Evolutionary conservation across 257 asterid genomes (phyloP).

Genomic region (Leonotis leonurus): DNA sequence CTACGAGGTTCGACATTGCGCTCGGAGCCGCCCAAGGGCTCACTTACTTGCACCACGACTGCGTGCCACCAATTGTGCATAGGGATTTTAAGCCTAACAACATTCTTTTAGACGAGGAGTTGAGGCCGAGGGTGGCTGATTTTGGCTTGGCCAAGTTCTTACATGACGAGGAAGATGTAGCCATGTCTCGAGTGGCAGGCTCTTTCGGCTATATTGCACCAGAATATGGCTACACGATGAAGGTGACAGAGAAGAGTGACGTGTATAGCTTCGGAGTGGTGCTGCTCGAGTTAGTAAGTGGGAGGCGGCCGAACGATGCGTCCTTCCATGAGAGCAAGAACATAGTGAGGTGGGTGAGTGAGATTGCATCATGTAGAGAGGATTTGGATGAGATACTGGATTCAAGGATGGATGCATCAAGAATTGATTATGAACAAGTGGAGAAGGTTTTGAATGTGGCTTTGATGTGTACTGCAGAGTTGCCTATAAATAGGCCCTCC

Average conservation of each 20-base stretch:
- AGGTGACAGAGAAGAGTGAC: slow-evolving; percentile 73
- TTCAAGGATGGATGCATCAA: slow-evolving; percentile 36
- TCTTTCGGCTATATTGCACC: slow-evolving; percentile 24
- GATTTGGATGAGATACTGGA: slow-evolving; percentile 37
- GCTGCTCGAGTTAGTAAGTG: slow-evolving; percentile 52
- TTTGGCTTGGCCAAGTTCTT: slow-evolving; percentile 23
- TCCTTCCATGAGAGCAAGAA: slow-evolving; percentile 48
- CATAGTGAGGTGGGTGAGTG: slow-evolving; percentile 61
- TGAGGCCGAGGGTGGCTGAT: slow-evolving; percentile 22
- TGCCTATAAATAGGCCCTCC: slow-evolving; percentile 65
- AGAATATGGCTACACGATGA: slow-evolving; percentile 67
- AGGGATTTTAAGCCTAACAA: slow-evolving; percentile 23
- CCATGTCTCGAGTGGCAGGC: slow-evolving; percentile 21
- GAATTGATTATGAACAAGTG: slow-evolving; percentile 34
- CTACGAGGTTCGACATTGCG: slow-evolving; percentile 18
- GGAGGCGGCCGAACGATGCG: slow-evolving; percentile 60
- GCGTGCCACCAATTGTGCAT: slow-evolving; percentile 23
- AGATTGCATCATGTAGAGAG: slow-evolving; percentile 18
- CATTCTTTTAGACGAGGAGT: slow-evolving; percentile 18
- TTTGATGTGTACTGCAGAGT: slow-evolving; percentile 46
- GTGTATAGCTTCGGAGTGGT: slow-evolving; percentile 78
- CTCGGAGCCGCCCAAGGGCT: slow-evolving; percentile 21
- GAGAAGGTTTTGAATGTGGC: slow-evolving; percentile 50
- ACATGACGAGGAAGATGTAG: slow-evolving; percentile 12
- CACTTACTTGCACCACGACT: slow-evolving; percentile 22